Conservation (phyloP, 805 yeast species). For the Zygotorulaspora danielsina region DNA sequence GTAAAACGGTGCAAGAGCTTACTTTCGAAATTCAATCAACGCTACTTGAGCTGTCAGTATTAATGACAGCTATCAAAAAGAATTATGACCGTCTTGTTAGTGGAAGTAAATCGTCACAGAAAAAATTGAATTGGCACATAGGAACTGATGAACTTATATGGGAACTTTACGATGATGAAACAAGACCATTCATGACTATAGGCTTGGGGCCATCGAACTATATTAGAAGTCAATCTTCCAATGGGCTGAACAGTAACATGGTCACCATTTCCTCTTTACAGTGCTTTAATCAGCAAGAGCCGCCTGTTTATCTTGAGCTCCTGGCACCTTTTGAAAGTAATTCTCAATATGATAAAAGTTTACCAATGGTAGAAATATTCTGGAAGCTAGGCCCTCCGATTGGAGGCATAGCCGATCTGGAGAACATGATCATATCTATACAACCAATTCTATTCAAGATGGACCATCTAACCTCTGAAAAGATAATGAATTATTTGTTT, state of each 20-base stretch:
- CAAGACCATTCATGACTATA: conserved; percentile 49
- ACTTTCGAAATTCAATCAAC: conserved; percentile 36
- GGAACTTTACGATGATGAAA: conserved; percentile 48
- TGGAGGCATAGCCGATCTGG: conserved; percentile 60
- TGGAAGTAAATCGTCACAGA: conserved; percentile 18
- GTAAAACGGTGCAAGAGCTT: conserved; percentile 38
- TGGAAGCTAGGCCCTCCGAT: conserved; percentile 59
- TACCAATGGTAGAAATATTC: conserved; percentile 39
- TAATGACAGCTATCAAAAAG: conserved; percentile 42
- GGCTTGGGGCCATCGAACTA: conserved; percentile 48
- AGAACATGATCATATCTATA: conserved; percentile 44
- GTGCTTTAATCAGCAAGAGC: conserved; percentile 48
- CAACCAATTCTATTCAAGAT: conserved; percentile 55
- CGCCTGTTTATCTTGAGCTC: conserved; percentile 50
- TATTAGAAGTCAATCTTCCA: conserved; percentile 45
- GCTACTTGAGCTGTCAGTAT: conserved; percentile 39
- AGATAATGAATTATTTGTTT: conserved; percentile 45
- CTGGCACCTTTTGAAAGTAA: conserved; percentile 40
- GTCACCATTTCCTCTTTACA: conserved; percentile 45
- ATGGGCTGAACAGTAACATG: conserved; percentile 50
- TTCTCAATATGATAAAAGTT: conserved; percentile 22
- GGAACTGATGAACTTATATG: conserved; percentile 54
- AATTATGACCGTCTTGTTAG: conserved; percentile 32
- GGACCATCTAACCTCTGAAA: conserved; percentile 51
- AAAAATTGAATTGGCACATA: conserved; percentile 44